phyloP scores from a whole-genome alignment of 495 filamentous ascomycete species.

The Pyrenopolyporus hunteri region DNA sequence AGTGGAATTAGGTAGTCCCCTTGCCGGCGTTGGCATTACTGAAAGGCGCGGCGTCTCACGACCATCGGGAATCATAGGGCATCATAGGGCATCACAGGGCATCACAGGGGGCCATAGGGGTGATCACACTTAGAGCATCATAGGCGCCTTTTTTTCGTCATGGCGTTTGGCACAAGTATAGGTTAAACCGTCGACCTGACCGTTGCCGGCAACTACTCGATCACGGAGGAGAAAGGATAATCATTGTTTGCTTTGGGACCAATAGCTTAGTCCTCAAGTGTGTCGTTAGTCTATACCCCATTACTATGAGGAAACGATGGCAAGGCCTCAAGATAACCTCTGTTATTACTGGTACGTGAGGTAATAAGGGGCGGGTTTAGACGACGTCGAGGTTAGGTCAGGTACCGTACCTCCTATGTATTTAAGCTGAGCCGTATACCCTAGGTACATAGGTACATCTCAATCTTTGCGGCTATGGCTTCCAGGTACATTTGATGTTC shows the following conservation, averaged over 20 bases:
- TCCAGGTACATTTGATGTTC: too few species aligned
- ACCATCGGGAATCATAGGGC: not conserved
- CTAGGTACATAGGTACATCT: too few species aligned
- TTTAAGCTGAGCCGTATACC: too few species aligned
- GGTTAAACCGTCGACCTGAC: not conserved
- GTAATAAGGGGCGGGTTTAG: too few species aligned
- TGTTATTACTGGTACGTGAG: too few species aligned
- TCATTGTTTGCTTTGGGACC: constrained; percentile 20
- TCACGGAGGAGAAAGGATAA: constrained; percentile 17
- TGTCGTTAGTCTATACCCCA: not conserved
- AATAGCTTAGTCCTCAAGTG: not conserved
- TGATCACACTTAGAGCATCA: constrained; percentile 1
- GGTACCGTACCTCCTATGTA: too few species aligned
- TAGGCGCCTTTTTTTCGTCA: constrained; percentile 4
- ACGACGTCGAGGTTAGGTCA: too few species aligned
- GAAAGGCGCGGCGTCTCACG: constrained; percentile 10
- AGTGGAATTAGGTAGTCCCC: constrained; percentile 59
- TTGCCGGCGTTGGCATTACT: constrained; percentile 38
- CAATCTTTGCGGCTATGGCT: too few species aligned
- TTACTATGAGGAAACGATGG: not conserved
- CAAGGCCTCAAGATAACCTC: too few species aligned
- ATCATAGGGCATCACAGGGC: too few species aligned
- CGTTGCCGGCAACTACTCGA: not conserved
- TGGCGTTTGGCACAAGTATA: constrained; percentile 10
- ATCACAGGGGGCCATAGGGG: too few species aligned